phyloP scores from a whole-genome alignment of 176 grass and related monocot species.

The Musa acuminata region DNA sequence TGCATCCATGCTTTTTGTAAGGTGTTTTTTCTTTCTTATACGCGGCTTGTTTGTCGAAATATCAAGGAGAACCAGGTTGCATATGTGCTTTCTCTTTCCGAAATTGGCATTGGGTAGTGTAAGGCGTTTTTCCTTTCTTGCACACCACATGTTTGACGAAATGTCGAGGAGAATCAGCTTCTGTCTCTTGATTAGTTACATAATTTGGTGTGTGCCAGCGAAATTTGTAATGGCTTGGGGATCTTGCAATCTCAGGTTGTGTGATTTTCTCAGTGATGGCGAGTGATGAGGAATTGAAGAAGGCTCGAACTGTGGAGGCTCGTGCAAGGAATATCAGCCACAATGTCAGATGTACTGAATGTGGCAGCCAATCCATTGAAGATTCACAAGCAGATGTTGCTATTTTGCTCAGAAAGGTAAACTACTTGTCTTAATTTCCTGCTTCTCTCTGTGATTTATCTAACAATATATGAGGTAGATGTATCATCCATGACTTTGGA shows the following conservation, averaged over 20 bases:
- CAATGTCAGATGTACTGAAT: conserved; percentile 91
- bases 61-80: neutral
- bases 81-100: no score
- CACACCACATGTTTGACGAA: no score
- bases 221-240: no score
- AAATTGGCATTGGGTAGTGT: no score
- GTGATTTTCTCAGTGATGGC: conserved; percentile 32
- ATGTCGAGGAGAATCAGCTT: no score
- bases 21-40: neutral
- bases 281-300: conserved; percentile 57
- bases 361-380: conserved; percentile 97
- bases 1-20: no score
- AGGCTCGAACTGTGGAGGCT: conserved; percentile 54
- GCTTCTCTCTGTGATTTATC: no score
- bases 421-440: neutral
- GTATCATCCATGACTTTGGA: no score
- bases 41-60: neutral
- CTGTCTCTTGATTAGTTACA: neutral
- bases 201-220: neutral
- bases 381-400: conserved; percentile 95
- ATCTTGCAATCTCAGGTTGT: no score
- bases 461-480: no score
- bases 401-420: conserved; percentile 86
- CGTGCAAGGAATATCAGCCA: conserved; percentile 87
- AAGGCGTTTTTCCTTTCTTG: no score